These are phyloP conservation scores for Beauveria varroae DNA, from an alignment of 2,329 filamentous ascomycete species.

Conservation along the genomic window DNA sequence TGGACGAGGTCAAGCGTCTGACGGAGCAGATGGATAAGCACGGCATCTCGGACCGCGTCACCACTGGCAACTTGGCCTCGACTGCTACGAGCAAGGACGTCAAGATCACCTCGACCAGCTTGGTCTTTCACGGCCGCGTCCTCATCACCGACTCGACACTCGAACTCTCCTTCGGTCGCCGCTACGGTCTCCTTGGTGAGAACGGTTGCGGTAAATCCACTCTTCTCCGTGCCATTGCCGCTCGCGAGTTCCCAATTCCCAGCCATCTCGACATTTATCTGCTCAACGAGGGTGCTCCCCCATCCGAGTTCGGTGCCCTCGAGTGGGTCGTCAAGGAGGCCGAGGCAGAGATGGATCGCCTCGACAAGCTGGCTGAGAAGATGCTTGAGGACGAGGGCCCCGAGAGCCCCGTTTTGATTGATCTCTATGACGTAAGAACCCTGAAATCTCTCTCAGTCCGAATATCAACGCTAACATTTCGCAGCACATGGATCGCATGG, in stretches of 20 bases:
- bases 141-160: slow-evolving; percentile 90
- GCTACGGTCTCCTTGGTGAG: slow-evolving; percentile 93
- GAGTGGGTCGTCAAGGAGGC: slow-evolving; percentile 97
- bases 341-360: slow-evolving; percentile 80
- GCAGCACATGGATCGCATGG: slow-evolving; percentile 97
- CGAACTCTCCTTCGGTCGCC: slow-evolving; percentile 85
- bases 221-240: slow-evolving; percentile 88
- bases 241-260: slow-evolving; percentile 91
- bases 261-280: slow-evolving; percentile 98
- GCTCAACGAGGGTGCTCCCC: slow-evolving; percentile 91
- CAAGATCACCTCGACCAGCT: slow-evolving; percentile 87
- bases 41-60: slow-evolving; percentile 94
- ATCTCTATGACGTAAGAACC: slow-evolving; percentile 81
- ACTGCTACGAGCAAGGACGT: slow-evolving; percentile 81
- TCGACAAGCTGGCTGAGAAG: slow-evolving; percentile 83
- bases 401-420: slow-evolving; percentile 81
- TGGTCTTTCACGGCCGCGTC: slow-evolving; percentile 97
- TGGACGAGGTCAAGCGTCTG: slow-evolving; percentile 77
- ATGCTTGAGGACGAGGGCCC: slow-evolving; percentile 88
- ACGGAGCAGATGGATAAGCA: slow-evolving; percentile 92
- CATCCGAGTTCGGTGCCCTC: slow-evolving; percentile 79
- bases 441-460: not conserved
- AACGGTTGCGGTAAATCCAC: slow-evolving; percentile 99
- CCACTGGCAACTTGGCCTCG: slow-evolving; percentile 90
- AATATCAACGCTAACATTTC: slow-evolving; percentile 15